phyloP scores from a whole-genome alignment of 2,329 filamentous ascomycete species.

The Parafenestella ontariensis region DNA sequence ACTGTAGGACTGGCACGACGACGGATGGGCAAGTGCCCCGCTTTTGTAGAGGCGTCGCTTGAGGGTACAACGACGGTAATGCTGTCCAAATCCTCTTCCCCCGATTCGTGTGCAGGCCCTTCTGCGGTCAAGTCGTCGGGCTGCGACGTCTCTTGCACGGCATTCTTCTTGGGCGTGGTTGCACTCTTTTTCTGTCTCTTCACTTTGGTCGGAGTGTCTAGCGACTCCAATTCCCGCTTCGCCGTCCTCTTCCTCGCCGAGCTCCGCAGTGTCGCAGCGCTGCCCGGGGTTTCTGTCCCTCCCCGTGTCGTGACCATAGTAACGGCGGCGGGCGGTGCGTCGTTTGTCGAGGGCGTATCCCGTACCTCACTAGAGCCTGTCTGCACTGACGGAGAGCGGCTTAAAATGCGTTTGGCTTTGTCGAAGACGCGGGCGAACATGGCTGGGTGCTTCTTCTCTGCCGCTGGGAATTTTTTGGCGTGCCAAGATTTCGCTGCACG shows the following conservation, averaged over 20 bases:
- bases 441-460: constrained; percentile 12
- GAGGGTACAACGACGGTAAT: constrained; percentile 15
- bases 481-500: constrained; percentile 34
- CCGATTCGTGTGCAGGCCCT: constrained; percentile 12
- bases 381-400: constrained; percentile 40
- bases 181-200: constrained; percentile 37
- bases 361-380: constrained; percentile 21
- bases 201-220: constrained; percentile 37
- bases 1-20: constrained; percentile 35
- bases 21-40: constrained; percentile 23
- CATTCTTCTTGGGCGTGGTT: constrained; percentile 16
- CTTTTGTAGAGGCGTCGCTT: constrained; percentile 8
- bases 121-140: constrained; percentile 8
- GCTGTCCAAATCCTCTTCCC: constrained; percentile 20
- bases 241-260: constrained; percentile 30
- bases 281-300: constrained; percentile 38
- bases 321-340: constrained; percentile 15
- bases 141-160: background rate
- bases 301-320: constrained; percentile 47
- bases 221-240: constrained; percentile 39
- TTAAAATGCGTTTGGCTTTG: constrained; percentile 39
- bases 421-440: constrained; percentile 45
- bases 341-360: constrained; percentile 19
- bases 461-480: constrained; percentile 29
- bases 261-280: constrained; percentile 33